Conservation (phyloP, 2,329 filamentous ascomycete genomes). For the Aspergillus terreus region DNA sequence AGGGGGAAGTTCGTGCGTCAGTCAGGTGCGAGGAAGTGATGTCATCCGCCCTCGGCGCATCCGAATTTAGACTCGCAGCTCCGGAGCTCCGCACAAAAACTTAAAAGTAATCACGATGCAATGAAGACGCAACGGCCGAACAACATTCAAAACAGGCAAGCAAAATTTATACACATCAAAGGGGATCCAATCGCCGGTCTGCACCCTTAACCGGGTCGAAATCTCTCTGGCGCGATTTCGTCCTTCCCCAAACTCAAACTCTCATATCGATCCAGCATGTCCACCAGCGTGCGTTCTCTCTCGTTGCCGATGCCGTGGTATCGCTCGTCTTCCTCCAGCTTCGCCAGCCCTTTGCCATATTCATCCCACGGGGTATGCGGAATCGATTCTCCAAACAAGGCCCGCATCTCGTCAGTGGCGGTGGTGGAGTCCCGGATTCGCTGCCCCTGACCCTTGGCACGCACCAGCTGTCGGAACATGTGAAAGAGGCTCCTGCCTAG, state of each 20-base stretch:
- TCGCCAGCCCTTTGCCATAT: constrained; percentile 31
- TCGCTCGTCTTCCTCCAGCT: constrained; percentile 30
- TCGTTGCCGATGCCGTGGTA: constrained; percentile 23
- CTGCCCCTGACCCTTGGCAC: constrained; percentile 27
- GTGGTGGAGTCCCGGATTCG: constrained; percentile 19
- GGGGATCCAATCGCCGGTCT: no score
- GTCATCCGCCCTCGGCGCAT: neutral
- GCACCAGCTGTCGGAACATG: constrained; percentile 32
- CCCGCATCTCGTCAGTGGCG: constrained; percentile 30
- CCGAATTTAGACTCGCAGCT: no score
- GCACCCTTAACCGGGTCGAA: neutral
- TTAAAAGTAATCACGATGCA: no score
- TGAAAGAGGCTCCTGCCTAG: constrained; percentile 33
- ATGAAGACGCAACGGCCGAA: neutral
- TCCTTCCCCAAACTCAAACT: constrained; percentile 37
- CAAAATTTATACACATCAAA: no score
- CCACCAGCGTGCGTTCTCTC: constrained; percentile 21
- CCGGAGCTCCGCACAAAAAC: no score
- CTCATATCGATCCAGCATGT: constrained; percentile 39
- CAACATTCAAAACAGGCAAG: neutral
- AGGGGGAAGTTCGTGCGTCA: neutral
- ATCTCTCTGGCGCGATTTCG: constrained; percentile 20
- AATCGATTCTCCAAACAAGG: constrained; percentile 28
- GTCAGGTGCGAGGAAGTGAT: neutral
- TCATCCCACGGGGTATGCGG: constrained; percentile 23